phyloP scores from a whole-genome alignment of 2,329 filamentous ascomycete genomes.

The Aspergillus costaricaensis region DNA sequence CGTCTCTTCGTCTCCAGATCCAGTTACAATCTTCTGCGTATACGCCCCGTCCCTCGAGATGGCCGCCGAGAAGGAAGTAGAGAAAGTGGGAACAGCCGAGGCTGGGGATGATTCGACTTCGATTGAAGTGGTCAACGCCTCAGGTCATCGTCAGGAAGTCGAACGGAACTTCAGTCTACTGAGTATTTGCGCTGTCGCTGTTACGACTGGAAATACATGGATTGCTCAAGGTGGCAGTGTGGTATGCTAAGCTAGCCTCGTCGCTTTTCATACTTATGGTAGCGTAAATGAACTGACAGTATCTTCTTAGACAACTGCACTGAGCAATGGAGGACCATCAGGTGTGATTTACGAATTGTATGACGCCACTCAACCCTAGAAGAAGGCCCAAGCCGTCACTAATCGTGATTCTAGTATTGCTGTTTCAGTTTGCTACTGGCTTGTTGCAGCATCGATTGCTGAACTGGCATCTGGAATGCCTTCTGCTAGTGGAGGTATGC shows the following conservation, averaged over 20 bases:
- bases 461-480: conserved; percentile 64
- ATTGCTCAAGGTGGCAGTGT: conserved; percentile 64
- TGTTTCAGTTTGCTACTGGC: conserved; percentile 57
- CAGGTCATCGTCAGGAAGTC: conserved; percentile 65
- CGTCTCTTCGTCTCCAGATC: neutral
- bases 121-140: conserved; percentile 59
- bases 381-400: neutral
- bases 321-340: conserved; percentile 63
- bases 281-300: neutral
- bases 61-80: conserved; percentile 19
- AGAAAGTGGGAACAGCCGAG: conserved; percentile 29
- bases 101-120: conserved; percentile 29
- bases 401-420: conserved; percentile 36
- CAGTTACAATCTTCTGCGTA: neutral
- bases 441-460: conserved; percentile 60
- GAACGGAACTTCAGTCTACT: conserved; percentile 64
- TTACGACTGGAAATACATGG: conserved; percentile 68
- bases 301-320: conserved; percentile 46
- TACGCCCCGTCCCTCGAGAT: conserved; percentile 12
- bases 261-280: no score
- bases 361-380: neutral
- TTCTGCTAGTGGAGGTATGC: conserved; percentile 56
- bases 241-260: conserved; percentile 38
- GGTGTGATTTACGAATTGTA: conserved; percentile 65
- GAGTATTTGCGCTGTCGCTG: conserved; percentile 60